phyloP scores from a whole-genome alignment of 2,329 filamentous ascomycete species.

The Fusarium redolens region DNA sequence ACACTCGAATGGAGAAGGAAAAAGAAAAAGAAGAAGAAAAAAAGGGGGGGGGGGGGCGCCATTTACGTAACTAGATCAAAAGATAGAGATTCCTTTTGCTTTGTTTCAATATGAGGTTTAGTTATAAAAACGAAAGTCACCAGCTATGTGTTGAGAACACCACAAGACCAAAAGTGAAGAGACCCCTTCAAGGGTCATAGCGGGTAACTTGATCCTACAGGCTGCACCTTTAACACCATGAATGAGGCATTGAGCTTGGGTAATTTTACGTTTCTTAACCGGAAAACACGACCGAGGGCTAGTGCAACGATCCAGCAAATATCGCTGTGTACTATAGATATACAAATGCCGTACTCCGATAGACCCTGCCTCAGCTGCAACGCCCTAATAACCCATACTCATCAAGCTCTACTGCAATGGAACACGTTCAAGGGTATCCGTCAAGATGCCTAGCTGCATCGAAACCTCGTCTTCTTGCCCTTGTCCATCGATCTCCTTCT shows the following conservation, averaged over 20 bases:
- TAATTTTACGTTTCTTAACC: neutral
- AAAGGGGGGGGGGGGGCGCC: too few species aligned
- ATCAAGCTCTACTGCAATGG: constrained; percentile 50
- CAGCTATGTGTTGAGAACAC: neutral
- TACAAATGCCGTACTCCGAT: constrained; percentile 15
- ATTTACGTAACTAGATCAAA: too few species aligned
- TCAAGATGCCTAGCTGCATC: constrained; percentile 57
- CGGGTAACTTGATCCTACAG: too few species aligned
- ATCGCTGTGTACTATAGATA: neutral
- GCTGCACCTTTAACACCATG: too few species aligned
- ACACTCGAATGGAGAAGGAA: too few species aligned
- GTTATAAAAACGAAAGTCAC: too few species aligned
- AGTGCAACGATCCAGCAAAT: neutral
- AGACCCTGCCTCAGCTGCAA: constrained; percentile 15
- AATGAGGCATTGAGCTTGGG: neutral
- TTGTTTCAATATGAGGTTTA: too few species aligned
- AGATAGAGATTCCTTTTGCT: too few species aligned
- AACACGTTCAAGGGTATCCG: constrained; percentile 56
- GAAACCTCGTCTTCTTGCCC: constrained; percentile 45
- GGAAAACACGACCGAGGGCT: neutral
- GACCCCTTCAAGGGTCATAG: neutral
- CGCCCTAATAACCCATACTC: neutral
- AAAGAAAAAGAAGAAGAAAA: too few species aligned
- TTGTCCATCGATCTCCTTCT: constrained; percentile 49
- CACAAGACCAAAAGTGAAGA: neutral